Percentiles rank a stretch among this genome's conserved stretches.
Evolutionary conservation across 495 filamentous ascomycete species (phyloP).

Genomic region (Lasiosphaeria hispida): DNA sequence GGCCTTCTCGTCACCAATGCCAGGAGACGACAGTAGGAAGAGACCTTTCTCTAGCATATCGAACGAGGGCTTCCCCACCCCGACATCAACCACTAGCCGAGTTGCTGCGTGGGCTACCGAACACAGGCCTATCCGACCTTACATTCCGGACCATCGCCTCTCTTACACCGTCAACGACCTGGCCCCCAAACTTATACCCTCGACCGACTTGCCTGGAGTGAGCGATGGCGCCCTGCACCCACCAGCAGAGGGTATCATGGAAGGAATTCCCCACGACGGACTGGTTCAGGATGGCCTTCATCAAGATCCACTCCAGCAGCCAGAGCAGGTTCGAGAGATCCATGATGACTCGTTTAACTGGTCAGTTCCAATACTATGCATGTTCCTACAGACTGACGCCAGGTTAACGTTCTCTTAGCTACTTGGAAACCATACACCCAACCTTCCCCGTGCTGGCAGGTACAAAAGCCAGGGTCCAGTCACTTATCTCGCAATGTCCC

Average conservation of each 20-base stretch:
- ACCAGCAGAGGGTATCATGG: not conserved
- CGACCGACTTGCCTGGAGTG: slow-evolving; percentile 29
- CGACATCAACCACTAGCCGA: slow-evolving; percentile 31
- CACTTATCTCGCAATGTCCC: slow-evolving; percentile 60
- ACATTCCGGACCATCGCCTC: slow-evolving; percentile 26
- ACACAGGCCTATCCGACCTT: slow-evolving; percentile 41
- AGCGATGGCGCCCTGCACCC: slow-evolving; percentile 1
- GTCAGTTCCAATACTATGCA: slow-evolving; percentile 32
- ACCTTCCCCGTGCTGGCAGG: slow-evolving; percentile 72
- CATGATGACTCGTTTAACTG: slow-evolving; percentile 46
- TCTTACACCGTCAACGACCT: slow-evolving; percentile 43
- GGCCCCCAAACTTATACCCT: slow-evolving; percentile 21
- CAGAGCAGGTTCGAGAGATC: slow-evolving; percentile 35
- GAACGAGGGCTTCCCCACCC: slow-evolving; percentile 34
- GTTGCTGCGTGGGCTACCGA: slow-evolving; percentile 36
- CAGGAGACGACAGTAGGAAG: slow-evolving; percentile 41
- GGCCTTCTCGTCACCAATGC: slow-evolving; percentile 32
- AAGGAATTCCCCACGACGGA: slow-evolving; percentile 6
- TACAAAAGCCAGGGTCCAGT: slow-evolving; percentile 60
- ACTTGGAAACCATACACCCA: slow-evolving; percentile 68
- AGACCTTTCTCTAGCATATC: slow-evolving; percentile 48
- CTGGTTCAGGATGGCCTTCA: slow-evolving; percentile 16
- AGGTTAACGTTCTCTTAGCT: slow-evolving; percentile 44
- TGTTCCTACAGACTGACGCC: not conserved
- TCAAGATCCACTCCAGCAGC: slow-evolving; percentile 27